These are phyloP conservation scores for Plantago ovata DNA, from an alignment of 257 asterid genomes.

Conservation along the genomic window DNA sequence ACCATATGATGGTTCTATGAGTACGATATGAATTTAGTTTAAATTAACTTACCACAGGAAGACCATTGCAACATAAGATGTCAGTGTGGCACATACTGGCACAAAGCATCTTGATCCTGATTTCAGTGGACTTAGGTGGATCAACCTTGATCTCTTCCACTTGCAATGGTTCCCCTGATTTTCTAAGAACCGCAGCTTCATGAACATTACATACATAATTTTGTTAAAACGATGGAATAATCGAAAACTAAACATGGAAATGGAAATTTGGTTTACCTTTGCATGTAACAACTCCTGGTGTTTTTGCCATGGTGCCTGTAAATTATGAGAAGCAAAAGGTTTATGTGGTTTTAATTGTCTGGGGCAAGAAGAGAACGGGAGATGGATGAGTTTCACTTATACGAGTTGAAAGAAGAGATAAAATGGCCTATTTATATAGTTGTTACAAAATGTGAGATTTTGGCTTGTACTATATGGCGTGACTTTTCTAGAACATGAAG, in stretches of 20 bases:
- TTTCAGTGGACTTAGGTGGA: conserved; percentile 48
- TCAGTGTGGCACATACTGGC: conserved; percentile 71
- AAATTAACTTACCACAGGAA: conserved; percentile 31
- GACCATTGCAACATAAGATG: conserved; percentile 32
- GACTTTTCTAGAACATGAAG: too few species aligned
- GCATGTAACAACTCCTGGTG: conserved; percentile 40
- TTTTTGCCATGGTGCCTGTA: conserved; percentile 17
- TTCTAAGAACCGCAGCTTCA: conserved; percentile 51
- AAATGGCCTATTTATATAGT: too few species aligned
- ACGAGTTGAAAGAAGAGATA: too few species aligned
- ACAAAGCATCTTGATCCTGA: conserved; percentile 56
- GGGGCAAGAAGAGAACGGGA: too few species aligned
- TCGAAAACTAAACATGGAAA: not conserved
- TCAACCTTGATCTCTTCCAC: conserved; percentile 51
- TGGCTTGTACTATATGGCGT: too few species aligned
- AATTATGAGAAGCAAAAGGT: not conserved
- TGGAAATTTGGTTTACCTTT: conserved; percentile 24
- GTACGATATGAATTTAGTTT: too few species aligned
- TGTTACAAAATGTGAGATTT: too few species aligned
- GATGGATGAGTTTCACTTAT: too few species aligned
- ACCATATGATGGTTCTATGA: too few species aligned
- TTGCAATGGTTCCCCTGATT: conserved; percentile 33
- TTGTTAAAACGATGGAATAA: not conserved
- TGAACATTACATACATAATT: not conserved
- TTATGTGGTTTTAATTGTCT: not conserved